A percentile compares a stretch with the other conserved stretches of the same genome.
These are phyloP conservation scores for Solanum sitiens DNA, from an alignment of 257 asterid species.

Conservation along the genomic window DNA sequence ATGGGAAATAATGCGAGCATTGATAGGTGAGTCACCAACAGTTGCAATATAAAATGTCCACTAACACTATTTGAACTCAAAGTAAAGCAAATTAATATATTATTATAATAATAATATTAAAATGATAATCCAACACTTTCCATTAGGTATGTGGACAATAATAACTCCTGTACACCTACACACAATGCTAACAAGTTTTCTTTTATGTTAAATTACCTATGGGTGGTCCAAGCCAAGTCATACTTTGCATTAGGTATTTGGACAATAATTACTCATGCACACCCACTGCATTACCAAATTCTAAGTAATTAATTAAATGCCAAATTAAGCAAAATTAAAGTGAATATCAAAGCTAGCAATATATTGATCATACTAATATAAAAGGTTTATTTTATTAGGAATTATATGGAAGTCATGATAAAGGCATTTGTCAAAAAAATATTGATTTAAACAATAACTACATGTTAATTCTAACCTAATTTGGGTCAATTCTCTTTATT, in stretches of 20 bases:
- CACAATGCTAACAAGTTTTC: neutral
- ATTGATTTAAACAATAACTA: neutral
- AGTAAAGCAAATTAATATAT: too few relatives aligned
- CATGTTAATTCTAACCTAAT: neutral
- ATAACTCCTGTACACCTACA: too few relatives aligned
- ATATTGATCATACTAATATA: neutral
- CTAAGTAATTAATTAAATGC: neutral
- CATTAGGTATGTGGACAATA: too few relatives aligned
- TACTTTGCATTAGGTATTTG: neutral
- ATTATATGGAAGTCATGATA: neutral
- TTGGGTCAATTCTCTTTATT: neutral
- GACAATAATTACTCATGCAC: neutral
- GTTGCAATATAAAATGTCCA: too few relatives aligned
- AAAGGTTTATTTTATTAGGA: neutral
- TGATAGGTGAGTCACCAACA: too few relatives aligned
- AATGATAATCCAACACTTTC: too few relatives aligned
- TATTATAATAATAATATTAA: too few relatives aligned
- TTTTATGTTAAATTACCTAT: neutral
- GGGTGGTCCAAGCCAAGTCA: neutral
- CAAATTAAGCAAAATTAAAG: neutral
- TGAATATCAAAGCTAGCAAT: neutral
- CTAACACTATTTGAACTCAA: too few relatives aligned
- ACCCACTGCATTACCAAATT: neutral
- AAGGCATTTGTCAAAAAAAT: neutral
- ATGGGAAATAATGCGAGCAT: too few relatives aligned